phyloP scores from a whole-genome alignment of 2,329 filamentous ascomycete species.

The Apiospora kogelbergensis region DNA sequence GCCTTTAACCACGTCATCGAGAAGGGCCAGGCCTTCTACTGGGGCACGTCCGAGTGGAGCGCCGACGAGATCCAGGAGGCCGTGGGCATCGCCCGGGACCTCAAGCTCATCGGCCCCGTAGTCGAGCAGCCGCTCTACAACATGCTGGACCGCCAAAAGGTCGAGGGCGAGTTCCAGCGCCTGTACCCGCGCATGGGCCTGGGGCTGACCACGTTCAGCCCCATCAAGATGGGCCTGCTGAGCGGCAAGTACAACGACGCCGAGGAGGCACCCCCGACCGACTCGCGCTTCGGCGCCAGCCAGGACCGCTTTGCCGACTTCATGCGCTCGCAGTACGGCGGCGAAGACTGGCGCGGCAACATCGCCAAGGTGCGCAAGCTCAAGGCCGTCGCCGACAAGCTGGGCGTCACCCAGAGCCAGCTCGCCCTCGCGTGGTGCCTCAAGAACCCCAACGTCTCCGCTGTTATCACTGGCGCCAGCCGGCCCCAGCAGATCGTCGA shows the following conservation, averaged over 20 bases:
- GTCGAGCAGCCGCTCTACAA: conserved; percentile 70
- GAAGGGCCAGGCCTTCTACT: conserved; percentile 65
- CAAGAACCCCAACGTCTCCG: conserved; percentile 61
- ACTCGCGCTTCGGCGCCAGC: conserved; percentile 25
- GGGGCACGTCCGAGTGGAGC: conserved; percentile 69
- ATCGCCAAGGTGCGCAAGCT: conserved; percentile 61
- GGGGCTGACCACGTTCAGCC: conserved; percentile 64
- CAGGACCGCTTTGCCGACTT: conserved; percentile 56
- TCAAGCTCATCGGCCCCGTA: conserved; percentile 61
- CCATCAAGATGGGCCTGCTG: conserved; percentile 59
- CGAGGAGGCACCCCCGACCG: conserved; percentile 52
- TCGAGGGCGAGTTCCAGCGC: conserved; percentile 62
- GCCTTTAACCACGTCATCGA: conserved; percentile 71
- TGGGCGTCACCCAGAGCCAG: conserved; percentile 57
- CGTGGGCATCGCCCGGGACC: conserved; percentile 58
- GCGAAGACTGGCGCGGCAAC: conserved; percentile 53
- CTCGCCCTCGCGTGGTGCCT: conserved; percentile 64
- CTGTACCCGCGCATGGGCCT: conserved; percentile 60
- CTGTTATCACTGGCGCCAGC: conserved; percentile 61
- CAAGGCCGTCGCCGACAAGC: conserved; percentile 62
- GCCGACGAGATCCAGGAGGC: conserved; percentile 66
- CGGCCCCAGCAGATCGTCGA: conserved; percentile 59
- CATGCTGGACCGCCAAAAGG: conserved; percentile 59
- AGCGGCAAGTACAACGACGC: conserved; percentile 68
- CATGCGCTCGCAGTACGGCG: conserved; percentile 51